phyloP scores from a whole-genome alignment of 257 asterid species.

The Solanum pimpinellifolium region DNA sequence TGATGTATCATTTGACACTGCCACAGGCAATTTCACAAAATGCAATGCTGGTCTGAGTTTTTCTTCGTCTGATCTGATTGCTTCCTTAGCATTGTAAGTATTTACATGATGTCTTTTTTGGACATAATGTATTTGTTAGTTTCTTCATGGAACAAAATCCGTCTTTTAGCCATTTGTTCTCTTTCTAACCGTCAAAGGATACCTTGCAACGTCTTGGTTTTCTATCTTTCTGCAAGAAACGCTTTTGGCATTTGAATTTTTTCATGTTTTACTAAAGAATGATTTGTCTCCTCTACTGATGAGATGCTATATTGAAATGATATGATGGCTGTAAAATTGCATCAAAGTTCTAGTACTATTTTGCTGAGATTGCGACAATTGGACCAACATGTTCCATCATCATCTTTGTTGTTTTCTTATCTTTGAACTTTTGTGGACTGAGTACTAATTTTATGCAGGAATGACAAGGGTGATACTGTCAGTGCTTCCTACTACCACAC shows the following conservation, averaged over 20 bases:
- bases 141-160: not conserved
- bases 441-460: constrained; percentile 30
- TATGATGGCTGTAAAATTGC: not conserved
- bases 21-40: constrained; percentile 66
- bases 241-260: not conserved
- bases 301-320: not conserved
- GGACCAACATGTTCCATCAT: not conserved
- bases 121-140: not conserved
- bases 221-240: not conserved
- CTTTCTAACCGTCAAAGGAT: not conserved
- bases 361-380: not conserved
- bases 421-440: not conserved
- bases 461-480: constrained; percentile 57
- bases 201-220: not conserved
- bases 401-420: not conserved
- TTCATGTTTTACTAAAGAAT: not conserved
- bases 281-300: not conserved
- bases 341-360: not conserved
- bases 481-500: constrained; percentile 82
- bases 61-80: constrained; percentile 60
- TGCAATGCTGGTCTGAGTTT: constrained; percentile 67
- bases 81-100: constrained; percentile 76
- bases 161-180: not conserved
- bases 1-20: constrained; percentile 83
- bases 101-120: not conserved